Base-by-base conservation (phyloP, 2,329 filamentous ascomycete genomes). In the Rosellinia necatrix region DNA sequence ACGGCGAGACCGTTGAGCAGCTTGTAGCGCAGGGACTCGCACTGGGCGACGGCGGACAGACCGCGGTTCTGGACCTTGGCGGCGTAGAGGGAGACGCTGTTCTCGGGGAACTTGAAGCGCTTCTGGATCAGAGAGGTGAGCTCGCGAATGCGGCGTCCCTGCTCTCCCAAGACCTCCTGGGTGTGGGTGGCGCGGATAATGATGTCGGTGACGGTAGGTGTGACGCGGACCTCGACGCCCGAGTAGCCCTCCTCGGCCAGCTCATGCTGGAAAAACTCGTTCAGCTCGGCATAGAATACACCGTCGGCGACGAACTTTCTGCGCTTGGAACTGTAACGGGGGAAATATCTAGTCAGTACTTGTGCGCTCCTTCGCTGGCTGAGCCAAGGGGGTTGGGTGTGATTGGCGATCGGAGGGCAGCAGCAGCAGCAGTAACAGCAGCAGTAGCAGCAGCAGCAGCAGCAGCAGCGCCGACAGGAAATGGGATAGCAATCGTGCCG, bases 211-310 rank as follows among this genome's bases (percentile, higher is more conserved):
- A 99, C 94, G 79, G 94, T 99, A 71, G 94, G 94, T 72, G 94
- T 99, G 73, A 99, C 94, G 85, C 96, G 91, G 83, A 99, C 94
- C 85, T 99, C 96, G 79, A 99, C 94, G 78, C 94, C 94, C 56
- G 94, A 99, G 88, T 99, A 99, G 74, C 94, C 94, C 85, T 99
- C 96, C 88, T 99, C 94, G 77, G 94, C 94, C 78, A 99, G 86
- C 84, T 99, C 94, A 81, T 94, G 93, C 88, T 97, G 94, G 91
- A 99, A 99, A 90, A 99, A 99, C 85, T 99, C 94, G 89, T 99
- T 99, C 81, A 99, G 85, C 84, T 99, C 94, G 85, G 94, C 94
- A 82, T 97, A 99, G 91, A 99, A 99, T 76, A 99, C 94, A 88
- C 94, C 94, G 82, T 99, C 94, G 71, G 89, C 90, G 77, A 93